Evolutionary conservation across 352 stramenopile genomes (phyloP).

Genomic region (Globisporangium uncinulatum): DNA sequence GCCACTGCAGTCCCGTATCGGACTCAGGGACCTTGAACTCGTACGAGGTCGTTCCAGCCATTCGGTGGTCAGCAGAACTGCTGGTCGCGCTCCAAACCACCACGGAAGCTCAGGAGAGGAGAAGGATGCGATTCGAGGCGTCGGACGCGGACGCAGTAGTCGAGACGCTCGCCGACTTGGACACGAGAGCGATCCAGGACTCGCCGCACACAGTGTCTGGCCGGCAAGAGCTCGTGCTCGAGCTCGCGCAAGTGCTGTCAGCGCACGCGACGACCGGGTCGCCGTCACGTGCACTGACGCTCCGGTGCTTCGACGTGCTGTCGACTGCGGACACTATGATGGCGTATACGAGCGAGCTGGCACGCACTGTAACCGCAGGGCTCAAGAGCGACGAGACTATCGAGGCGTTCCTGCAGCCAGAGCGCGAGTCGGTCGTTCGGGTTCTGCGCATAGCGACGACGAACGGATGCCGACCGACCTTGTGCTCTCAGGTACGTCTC

Average conservation of each 20-base stretch:
- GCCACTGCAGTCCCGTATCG: not conserved
- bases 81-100: slow-evolving; percentile 15
- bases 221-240: not conserved
- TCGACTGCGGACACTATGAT: slow-evolving; percentile 7
- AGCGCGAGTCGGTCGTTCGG: not conserved
- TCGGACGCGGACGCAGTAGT: not conserved
- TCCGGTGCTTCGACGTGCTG: slow-evolving; percentile 4
- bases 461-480: not conserved
- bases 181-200: slow-evolving; percentile 3
- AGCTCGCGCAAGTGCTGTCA: slow-evolving; percentile 1
- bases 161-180: not conserved
- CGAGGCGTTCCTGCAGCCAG: not conserved
- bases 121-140: not conserved
- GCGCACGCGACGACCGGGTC: not conserved
- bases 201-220: not conserved
- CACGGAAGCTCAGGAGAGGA: not conserved
- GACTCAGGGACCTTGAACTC: not conserved
- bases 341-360: slow-evolving; percentile 7
- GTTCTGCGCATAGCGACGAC: not conserved
- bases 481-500: slow-evolving; percentile 3
- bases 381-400: not conserved
- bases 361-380: not conserved
- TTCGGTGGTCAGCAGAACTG: slow-evolving; percentile 20
- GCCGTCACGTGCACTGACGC: not conserved
- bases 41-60: slow-evolving; percentile 10